Evolutionary conservation across 108 stramenopile genomes (phyloP), one percentile per base, ranked within the genome.

Genomic region (Cyclostephanos tholiformis): DNA sequence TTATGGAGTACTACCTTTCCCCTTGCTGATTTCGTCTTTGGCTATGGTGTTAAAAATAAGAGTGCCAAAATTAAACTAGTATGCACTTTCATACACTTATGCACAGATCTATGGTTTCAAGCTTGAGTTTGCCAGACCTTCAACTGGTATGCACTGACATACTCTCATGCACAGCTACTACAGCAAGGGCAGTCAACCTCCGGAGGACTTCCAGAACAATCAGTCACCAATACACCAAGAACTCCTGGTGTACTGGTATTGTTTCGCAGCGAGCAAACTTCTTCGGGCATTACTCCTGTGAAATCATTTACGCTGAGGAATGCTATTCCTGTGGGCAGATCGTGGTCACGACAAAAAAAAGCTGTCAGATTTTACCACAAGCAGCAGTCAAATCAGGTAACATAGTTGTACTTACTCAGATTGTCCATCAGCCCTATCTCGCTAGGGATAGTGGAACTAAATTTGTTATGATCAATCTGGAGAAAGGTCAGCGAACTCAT

Each of bases 401-500:
- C 9, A 41, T 9, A 41, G 0, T 41, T 10, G 52, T 6, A 60
- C 74, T 66, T 60, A 75, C 74, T 66, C 48, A 75, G 48, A 66
- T 64, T 44, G 20, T 44, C 46, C 57, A 75, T 48, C 29, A 32
- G 39, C n/a, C 74, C 74, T 65, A 75, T 67, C 66, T 75, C 44
- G 36, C 65, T 67, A 5, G 93, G 93, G 50, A 94, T 68, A 10
- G 67, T 79, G 10, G 89, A 90, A 14, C 53, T 71, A 3, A 94
- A 59, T 4, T 38, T 12, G 59, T 94, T 94, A 49, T 84, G 77
- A 58, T 90, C 83, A 20, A 94, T 38, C 36, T 90, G 89, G 13
- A 90, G 71, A 60, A 90, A 87, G 11, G 69, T 67, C 32, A 94
- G 67, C 6, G 67, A 44, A 10, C 55, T 63, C 49, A 91, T 63